Evolutionary conservation across 2,329 filamentous ascomycete genomes (phyloP), one percentile per base, ranked within the genome.

Genomic region (Ascochyta koolunga): DNA sequence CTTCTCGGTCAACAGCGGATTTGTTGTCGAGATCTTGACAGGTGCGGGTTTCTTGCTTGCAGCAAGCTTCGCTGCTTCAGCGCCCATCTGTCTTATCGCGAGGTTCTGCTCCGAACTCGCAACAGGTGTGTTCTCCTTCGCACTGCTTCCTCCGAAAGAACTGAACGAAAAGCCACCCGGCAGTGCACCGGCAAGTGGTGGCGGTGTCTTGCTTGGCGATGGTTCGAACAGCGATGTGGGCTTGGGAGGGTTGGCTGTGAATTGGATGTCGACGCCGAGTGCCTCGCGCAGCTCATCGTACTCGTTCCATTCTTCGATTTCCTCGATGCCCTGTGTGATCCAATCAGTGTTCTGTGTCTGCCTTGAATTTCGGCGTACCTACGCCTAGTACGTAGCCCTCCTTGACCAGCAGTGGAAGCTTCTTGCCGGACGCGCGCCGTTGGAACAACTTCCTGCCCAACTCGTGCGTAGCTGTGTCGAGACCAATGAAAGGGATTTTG

Each of bases 271-370:
- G n/a, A 69, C 61, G n/a, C 81, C 81, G 66, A 98, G 86, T 67
- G 93, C 89, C 76, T 93, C 86, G 75, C 92, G 91, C 58, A 99
- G 84, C 78, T 98, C 93, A 76, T 92, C 92, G 76, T 96, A 97
- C 75, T 99, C 95, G 79, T 99, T 99, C 95, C 93, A 98, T 73
- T 99, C 95, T 77, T 99, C 95, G 60, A 98, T 86, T 76, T 98
- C 89, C 60, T 93, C 89, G 43, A 97, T 83, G 73, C 97, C 95
- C 93, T 97, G 22, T 21, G 16, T 8, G 19, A 18, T 7, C 11
- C 18, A 36, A 60, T 58, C 61, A 53, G 51, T 15, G 25, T 31
- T 16, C 7, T 19, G 4, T 43, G 27, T 11, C 2, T 38, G 15
- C 27, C 38, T 21, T 10, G 18, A 10, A 9, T 35, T 36, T 18